phyloP scores from a whole-genome alignment of 345 rosid species.

The Camelina sativa region DNA sequence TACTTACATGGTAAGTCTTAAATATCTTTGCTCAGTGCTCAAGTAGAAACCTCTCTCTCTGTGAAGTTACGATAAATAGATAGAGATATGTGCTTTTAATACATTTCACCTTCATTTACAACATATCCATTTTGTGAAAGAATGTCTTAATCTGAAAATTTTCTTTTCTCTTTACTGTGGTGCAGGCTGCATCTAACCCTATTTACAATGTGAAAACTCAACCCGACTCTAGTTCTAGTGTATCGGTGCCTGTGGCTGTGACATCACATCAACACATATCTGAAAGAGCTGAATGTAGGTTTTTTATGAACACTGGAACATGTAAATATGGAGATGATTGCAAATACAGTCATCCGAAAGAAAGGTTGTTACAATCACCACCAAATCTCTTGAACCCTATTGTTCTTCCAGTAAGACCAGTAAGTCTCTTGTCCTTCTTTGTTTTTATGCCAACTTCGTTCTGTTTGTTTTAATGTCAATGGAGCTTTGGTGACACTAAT shows the following conservation, averaged over 20 bases:
- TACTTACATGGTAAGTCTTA: slow-evolving; percentile 61
- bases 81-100: not conserved
- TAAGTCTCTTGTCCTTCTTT: slow-evolving; percentile 44
- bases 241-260: slow-evolving; percentile 46
- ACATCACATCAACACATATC: slow-evolving; percentile 53
- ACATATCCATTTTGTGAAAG: slow-evolving; percentile 14
- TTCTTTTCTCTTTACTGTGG: slow-evolving; percentile 21
- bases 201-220: slow-evolving; percentile 54
- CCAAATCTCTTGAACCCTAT: slow-evolving; percentile 46
- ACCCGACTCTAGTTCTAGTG: slow-evolving; percentile 57
- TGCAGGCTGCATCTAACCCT: slow-evolving; percentile 53
- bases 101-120: not conserved
- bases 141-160: slow-evolving; percentile 22
- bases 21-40: not conserved
- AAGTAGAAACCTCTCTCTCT: slow-evolving; percentile 6
- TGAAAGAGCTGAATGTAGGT: slow-evolving; percentile 75
- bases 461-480: not conserved
- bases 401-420: slow-evolving; percentile 75
- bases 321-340: slow-evolving; percentile 85
- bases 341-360: slow-evolving; percentile 85
- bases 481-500: slow-evolving; percentile 13
- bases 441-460: slow-evolving; percentile 2
- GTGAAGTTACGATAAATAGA: not conserved
- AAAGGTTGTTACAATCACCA: slow-evolving; percentile 56
- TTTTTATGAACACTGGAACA: slow-evolving; percentile 71